Conservation (phyloP, 768 basidiomycete species). For the Cystofilobasidium ferigula region DNA sequence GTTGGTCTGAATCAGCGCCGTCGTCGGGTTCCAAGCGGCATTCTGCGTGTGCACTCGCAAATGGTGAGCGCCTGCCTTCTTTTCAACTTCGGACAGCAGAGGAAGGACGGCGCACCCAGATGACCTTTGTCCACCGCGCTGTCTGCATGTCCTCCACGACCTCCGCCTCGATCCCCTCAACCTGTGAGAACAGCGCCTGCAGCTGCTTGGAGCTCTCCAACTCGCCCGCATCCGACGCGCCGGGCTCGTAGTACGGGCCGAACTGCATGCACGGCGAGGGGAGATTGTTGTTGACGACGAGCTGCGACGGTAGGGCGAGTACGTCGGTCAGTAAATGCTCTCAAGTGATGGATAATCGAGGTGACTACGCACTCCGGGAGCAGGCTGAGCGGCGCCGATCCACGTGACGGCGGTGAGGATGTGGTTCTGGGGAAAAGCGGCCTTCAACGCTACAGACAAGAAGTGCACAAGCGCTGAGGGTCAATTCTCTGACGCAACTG, state of each 20-base stretch:
- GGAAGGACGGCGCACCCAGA: slow-evolving; percentile 11
- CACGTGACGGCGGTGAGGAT: slow-evolving; percentile 26
- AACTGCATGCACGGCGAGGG: slow-evolving; percentile 26
- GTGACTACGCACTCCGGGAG: not conserved
- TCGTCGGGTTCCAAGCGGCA: slow-evolving; percentile 25
- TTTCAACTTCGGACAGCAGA: not conserved
- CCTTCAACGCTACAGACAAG: slow-evolving; percentile 11
- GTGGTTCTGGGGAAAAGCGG: slow-evolving; percentile 20
- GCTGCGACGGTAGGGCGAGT: not conserved
- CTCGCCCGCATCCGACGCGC: slow-evolving; percentile 6
- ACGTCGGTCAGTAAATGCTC: not conserved
- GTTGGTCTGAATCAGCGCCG: slow-evolving; percentile 22
- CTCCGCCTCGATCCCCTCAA: slow-evolving; percentile 15
- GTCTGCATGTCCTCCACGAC: slow-evolving; percentile 21
- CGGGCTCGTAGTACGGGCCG: slow-evolving; percentile 12
- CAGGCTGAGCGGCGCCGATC: slow-evolving; percentile 22
- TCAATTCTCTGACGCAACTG: not conserved
- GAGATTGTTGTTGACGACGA: slow-evolving; percentile 23
- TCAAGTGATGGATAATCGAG: not conserved
- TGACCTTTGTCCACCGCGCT: slow-evolving; percentile 26
- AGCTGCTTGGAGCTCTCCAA: slow-evolving; percentile 7
- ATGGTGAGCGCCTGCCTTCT: not conserved
- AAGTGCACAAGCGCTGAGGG: not conserved
- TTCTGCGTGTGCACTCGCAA: slow-evolving; percentile 15
- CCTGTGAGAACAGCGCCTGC: slow-evolving; percentile 6